Evolutionary conservation across 148 eudicot genomes (phyloP).

Genomic region (Vaccinium macrocarpon): DNA sequence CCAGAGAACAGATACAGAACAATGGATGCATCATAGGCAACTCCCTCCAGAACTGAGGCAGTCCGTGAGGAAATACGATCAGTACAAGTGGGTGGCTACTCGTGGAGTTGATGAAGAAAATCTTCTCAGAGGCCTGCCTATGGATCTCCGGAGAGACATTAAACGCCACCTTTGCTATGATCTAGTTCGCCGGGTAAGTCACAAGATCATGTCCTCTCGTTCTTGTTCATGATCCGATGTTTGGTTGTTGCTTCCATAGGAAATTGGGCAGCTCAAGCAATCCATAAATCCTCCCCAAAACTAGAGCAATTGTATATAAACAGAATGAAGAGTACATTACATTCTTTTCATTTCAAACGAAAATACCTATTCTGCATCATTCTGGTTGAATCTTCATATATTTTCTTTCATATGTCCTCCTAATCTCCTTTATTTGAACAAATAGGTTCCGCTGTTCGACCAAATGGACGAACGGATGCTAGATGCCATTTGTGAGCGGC

Average conservation of each 20-base stretch:
- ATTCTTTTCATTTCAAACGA: no score
- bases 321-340: background rate
- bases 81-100: constrained; percentile 81
- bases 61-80: constrained; percentile 68
- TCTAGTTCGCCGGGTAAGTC: constrained; percentile 73
- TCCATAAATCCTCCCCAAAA: background rate
- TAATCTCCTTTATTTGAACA: background rate
- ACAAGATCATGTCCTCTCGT: background rate
- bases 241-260: background rate
- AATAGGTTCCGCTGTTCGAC: constrained; percentile 74
- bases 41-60: constrained; percentile 63
- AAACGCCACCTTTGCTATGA: constrained; percentile 88
- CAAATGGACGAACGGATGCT: constrained; percentile 83
- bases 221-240: background rate
- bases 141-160: constrained; percentile 78
- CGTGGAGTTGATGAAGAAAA: constrained; percentile 76
- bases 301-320: background rate
- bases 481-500: constrained; percentile 82
- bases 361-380: no score
- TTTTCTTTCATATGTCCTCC: no score
- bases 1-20: constrained; percentile 71
- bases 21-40: constrained; percentile 93
- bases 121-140: constrained; percentile 64
- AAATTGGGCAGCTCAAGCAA: background rate
- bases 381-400: no score